phyloP scores from a whole-genome alignment of 2,329 filamentous ascomycete genomes.

The Knufia petricola region DNA sequence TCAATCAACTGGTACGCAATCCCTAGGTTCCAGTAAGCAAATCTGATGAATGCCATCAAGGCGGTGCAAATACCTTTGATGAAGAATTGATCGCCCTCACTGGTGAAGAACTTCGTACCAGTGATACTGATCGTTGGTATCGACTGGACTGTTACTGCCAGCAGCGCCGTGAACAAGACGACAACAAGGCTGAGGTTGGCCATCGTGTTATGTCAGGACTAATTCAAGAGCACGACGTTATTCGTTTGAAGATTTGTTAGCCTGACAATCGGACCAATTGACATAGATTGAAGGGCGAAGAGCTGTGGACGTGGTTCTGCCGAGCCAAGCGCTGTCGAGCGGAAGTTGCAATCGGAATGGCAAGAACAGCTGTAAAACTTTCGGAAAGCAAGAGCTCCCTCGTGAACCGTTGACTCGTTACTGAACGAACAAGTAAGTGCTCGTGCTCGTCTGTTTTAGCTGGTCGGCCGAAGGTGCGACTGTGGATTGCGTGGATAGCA shows the following conservation, averaged over 20 bases:
- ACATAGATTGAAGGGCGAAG: too few species aligned
- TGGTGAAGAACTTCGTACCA: conserved; percentile 78
- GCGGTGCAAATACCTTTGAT: conserved; percentile 54
- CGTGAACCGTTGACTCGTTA: too few species aligned
- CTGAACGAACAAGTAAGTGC: too few species aligned
- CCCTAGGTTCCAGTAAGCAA: conserved; percentile 38
- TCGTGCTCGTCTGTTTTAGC: too few species aligned
- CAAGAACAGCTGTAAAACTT: too few species aligned
- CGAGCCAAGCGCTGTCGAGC: too few species aligned
- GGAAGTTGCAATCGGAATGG: too few species aligned
- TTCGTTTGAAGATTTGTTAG: too few species aligned
- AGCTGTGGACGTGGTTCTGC: too few species aligned
- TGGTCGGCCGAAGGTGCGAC: too few species aligned
- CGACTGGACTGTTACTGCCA: conserved; percentile 31
- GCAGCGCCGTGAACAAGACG: conserved; percentile 16
- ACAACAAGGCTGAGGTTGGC: conserved; percentile 3
- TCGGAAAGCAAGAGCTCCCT: too few species aligned
- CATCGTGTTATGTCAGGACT: neutral
- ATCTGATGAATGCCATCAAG: conserved; percentile 11
- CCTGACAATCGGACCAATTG: too few species aligned
- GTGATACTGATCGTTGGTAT: conserved; percentile 50
- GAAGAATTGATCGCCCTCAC: conserved; percentile 71
- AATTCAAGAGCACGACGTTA: neutral
- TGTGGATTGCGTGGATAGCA: neutral
- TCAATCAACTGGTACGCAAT: conserved; percentile 61